Base-by-base conservation (phyloP, 108 stramenopile species). In the Schizochytrium sp. region DNA sequence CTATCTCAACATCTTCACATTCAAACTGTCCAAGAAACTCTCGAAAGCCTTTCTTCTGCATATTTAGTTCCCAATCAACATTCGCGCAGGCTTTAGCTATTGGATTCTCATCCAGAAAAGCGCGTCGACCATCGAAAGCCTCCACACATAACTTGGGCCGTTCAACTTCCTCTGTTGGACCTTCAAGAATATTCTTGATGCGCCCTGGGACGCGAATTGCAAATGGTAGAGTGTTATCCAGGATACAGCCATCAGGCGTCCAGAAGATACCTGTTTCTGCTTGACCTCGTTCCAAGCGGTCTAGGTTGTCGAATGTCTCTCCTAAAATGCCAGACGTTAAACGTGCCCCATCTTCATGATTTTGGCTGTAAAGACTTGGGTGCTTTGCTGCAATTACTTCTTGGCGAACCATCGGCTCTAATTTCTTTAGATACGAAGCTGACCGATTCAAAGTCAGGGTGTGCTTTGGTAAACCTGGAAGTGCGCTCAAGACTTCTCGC, bases 71-170 rank as follows among this genome's bases (percentile, higher is more conserved):
- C 76, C 76, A 83, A 40, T 83, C 76, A 5, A 55, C 47, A 38
- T 40, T 55, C 15, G 53, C 53, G 53, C 76, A 83, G 10, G 76
- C 76, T 53, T 83, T 83, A 5, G 76, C 47, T 2, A 83, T 83
- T 7, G 76, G 76, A 55, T 83, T 83, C 47, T 83, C 76, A 53
- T 83, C 53, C 17, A 83, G 76, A 83, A 83, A 83, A 5, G 50
- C 76, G 45, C 76, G 76, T 8, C 76, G 47, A 40, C 76, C 76
- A 10, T 49, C 53, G 47, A 83, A 83, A 1, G 76, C 76, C 28
- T 49, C 53, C 12, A 55, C 28, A 53, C 76, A 83, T 0, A 83
- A n/a, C 47, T 83, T n/a, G n/a, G 76, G 76, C 2, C 53, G 38
- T 28, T 83, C 53, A 44, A 44, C 64, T 69, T 69, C 64, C 15